Conservation (phyloP, 495 filamentous ascomycete species). For the Massariosphaeria phaeospora region DNA sequence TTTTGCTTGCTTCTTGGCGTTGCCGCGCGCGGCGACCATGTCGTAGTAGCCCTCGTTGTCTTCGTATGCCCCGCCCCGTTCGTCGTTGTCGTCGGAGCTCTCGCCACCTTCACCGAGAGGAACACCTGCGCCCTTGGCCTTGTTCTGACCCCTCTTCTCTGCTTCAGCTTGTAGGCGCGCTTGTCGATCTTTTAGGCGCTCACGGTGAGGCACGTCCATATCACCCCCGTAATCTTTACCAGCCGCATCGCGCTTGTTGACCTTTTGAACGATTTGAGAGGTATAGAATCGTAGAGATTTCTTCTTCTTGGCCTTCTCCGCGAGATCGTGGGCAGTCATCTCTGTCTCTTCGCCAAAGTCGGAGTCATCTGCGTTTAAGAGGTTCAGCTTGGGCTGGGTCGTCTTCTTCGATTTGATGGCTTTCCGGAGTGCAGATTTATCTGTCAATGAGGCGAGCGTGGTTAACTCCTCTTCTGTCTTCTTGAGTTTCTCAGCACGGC, state of each 20-base stretch:
- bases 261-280: conserved; percentile 88
- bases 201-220: conserved; percentile 82
- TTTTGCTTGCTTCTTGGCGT: conserved; percentile 69
- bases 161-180: conserved; percentile 80
- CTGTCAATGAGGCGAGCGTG: conserved; percentile 46
- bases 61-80: conserved; percentile 39
- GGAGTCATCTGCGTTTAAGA: conserved; percentile 46
- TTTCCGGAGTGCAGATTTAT: conserved; percentile 31
- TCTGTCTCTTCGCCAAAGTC: conserved; percentile 65
- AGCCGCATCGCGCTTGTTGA: conserved; percentile 75
- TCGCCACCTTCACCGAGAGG: conserved; percentile 53
- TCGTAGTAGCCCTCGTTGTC: conserved; percentile 82
- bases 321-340: conserved; percentile 59
- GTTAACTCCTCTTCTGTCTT: conserved; percentile 67
- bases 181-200: conserved; percentile 78
- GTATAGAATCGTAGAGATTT: conserved; percentile 94
- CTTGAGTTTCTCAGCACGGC: conserved; percentile 51
- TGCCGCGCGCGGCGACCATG: conserved; percentile 65
- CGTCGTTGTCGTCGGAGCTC: conserved; percentile 54
- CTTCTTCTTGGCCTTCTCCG: conserved; percentile 79
- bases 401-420: conserved; percentile 34
- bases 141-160: conserved; percentile 70
- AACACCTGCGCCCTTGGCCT: conserved; percentile 51
- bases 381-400: conserved; percentile 33
- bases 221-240: conserved; percentile 85